Evolutionary conservation across 2,329 filamentous ascomycete genomes (phyloP).

Genomic region (Scopulariopsis brevicaulis): DNA sequence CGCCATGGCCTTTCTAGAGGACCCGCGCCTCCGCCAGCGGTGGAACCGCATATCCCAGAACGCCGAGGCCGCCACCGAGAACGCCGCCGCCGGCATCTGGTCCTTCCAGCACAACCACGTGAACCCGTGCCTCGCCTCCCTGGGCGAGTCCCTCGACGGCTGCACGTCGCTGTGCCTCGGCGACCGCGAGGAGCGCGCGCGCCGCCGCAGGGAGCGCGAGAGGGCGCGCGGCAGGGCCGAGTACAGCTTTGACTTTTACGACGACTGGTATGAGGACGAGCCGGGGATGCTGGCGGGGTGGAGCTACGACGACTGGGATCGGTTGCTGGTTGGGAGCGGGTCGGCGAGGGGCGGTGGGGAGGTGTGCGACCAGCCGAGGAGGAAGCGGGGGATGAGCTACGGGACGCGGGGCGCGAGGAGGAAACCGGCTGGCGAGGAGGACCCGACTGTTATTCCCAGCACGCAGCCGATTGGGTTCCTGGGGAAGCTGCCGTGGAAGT

Average conservation of each 20-base stretch:
- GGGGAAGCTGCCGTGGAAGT: conserved; percentile 70
- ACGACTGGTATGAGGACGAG: conserved; percentile 74
- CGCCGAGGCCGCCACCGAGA: conserved; percentile 80
- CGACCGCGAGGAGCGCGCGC: conserved; percentile 60
- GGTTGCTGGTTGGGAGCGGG: conserved; percentile 62
- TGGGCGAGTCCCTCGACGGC: conserved; percentile 57
- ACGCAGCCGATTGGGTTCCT: conserved; percentile 79
- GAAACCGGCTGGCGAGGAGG: conserved; percentile 53
- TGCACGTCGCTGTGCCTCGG: conserved; percentile 63
- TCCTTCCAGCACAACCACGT: conserved; percentile 80
- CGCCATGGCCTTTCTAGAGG: conserved; percentile 53
- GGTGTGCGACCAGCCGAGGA: conserved; percentile 52
- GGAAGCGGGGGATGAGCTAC: conserved; percentile 83
- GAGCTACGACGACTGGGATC: conserved; percentile 77
- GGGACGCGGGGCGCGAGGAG: conserved; percentile 50
- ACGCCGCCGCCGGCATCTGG: conserved; percentile 85
- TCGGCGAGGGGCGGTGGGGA: conserved; percentile 12
- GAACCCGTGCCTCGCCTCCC: conserved; percentile 61
- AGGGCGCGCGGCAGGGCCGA: conserved; percentile 55
- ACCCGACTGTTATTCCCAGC: conserved; percentile 83
- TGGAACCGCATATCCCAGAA: conserved; percentile 90
- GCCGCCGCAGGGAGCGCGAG: conserved; percentile 54
- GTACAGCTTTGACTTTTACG: conserved; percentile 91
- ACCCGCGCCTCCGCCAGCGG: conserved; percentile 83
- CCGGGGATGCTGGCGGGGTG: conserved; percentile 37